A percentile compares a stretch with the other conserved stretches of the same genome.
phyloP scores from a whole-genome alignment of 75 land plant species.

The Cunninghamia lanceolata region DNA sequence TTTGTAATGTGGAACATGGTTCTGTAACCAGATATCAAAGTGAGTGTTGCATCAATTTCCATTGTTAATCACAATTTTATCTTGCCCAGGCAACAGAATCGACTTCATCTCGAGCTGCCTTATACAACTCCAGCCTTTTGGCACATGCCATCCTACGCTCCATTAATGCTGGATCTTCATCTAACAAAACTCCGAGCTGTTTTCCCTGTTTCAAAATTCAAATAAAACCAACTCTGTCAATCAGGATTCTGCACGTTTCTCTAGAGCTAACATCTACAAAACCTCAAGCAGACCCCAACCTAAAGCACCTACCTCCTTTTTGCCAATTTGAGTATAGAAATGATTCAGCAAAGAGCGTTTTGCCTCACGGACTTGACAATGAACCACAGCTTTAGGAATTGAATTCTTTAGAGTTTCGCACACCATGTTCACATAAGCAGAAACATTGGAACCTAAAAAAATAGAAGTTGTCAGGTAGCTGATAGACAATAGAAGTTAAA shows the following conservation, averaged over 20 bases:
- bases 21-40: not conserved
- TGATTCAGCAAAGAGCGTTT: constrained; percentile 50
- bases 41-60: not conserved
- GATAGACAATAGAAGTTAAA: not conserved
- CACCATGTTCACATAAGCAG: constrained; percentile 57
- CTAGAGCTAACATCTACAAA: not conserved
- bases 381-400: constrained; percentile 67
- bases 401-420: constrained; percentile 45
- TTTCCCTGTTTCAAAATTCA: constrained; percentile 44
- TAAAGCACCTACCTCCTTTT: constrained; percentile 41
- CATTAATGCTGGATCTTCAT: constrained; percentile 82
- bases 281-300: not conserved
- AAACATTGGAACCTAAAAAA: constrained; percentile 66
- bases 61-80: constrained; percentile 8
- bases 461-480: not conserved
- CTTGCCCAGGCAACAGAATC: constrained; percentile 72
- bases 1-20: not conserved
- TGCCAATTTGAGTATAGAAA: constrained; percentile 63
- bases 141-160: constrained; percentile 61
- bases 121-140: constrained; percentile 84
- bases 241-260: not conserved
- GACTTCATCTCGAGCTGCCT: constrained; percentile 76
- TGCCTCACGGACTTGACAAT: constrained; percentile 73
- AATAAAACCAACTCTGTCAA: not conserved
- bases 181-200: constrained; percentile 53